These are phyloP conservation scores for Psilocybe azurescens DNA, from an alignment of 768 basidiomycete genomes.

Conservation along the genomic window DNA sequence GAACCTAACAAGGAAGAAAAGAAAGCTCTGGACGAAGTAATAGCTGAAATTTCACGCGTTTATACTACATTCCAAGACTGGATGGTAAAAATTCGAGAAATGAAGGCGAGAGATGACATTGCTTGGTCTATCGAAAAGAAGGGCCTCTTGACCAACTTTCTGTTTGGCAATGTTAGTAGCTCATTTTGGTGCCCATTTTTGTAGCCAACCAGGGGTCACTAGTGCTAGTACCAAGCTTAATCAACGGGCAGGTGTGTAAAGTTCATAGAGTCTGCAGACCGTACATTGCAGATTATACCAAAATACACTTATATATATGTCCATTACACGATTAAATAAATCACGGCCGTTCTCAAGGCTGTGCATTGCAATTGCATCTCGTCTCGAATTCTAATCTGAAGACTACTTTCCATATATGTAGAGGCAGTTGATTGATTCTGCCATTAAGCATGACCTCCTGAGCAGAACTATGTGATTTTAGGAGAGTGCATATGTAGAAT, in stretches of 20 bases:
- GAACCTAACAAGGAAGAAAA: too few species aligned
- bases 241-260: not conserved
- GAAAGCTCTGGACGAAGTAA: too few species aligned
- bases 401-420: not conserved
- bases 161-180: constrained; percentile 21
- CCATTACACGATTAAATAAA: not conserved
- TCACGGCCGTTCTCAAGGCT: constrained; percentile 10
- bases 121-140: too few species aligned
- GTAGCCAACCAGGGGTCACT: not conserved
- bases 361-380: not conserved
- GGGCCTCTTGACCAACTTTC: not conserved
- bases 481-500: not conserved
- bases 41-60: too few species aligned
- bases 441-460: not conserved
- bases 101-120: too few species aligned
- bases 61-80: too few species aligned
- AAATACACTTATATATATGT: constrained; percentile 3
- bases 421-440: constrained; percentile 5
- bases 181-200: constrained; percentile 17
- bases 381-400: not conserved
- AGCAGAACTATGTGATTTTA: not conserved
- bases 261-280: not conserved
- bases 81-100: too few species aligned
- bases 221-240: not conserved
- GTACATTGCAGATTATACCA: not conserved